These are phyloP conservation scores for Iberis pinnata DNA, from an alignment of 345 rosid species.

Conservation along the genomic window DNA sequence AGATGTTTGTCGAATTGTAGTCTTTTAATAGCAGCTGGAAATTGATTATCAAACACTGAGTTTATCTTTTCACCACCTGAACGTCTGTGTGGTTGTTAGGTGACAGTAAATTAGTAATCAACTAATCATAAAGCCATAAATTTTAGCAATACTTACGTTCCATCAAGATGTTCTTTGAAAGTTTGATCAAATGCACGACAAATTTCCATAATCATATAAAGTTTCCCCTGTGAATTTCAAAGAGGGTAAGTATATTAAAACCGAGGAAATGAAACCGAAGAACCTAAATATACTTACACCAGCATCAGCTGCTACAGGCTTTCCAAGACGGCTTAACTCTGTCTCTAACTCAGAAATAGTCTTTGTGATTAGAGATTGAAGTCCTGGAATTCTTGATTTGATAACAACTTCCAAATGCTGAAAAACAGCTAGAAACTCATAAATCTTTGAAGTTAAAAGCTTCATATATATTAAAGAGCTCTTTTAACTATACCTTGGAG, in stretches of 20 bases:
- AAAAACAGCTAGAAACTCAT: slow-evolving; percentile 23
- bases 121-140: slow-evolving; percentile 4
- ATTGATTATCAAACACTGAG: slow-evolving; percentile 71
- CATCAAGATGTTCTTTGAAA: slow-evolving; percentile 91
- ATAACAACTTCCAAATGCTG: slow-evolving; percentile 97
- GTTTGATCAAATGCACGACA: slow-evolving; percentile 89
- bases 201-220: slow-evolving; percentile 90
- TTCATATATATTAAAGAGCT: background rate
- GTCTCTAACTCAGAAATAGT: slow-evolving; percentile 75
- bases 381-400: slow-evolving; percentile 88
- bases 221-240: slow-evolving; percentile 51
- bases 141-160: slow-evolving; percentile 41
- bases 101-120: too few relatives aligned
- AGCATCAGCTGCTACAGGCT: slow-evolving; percentile 85
- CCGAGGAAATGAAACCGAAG: slow-evolving; percentile 12
- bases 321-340: slow-evolving; percentile 85
- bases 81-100: slow-evolving; percentile 48
- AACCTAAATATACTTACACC: slow-evolving; percentile 49
- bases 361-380: slow-evolving; percentile 80
- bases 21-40: slow-evolving; percentile 87
- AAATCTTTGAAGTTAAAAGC: background rate
- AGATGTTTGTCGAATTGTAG: slow-evolving; percentile 89
- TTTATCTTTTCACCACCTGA: slow-evolving; percentile 95
- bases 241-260: background rate
- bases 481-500: slow-evolving; percentile 60